Conservation (phyloP, 169 alveolate species). For the Plasmodium gaboni region DNA sequence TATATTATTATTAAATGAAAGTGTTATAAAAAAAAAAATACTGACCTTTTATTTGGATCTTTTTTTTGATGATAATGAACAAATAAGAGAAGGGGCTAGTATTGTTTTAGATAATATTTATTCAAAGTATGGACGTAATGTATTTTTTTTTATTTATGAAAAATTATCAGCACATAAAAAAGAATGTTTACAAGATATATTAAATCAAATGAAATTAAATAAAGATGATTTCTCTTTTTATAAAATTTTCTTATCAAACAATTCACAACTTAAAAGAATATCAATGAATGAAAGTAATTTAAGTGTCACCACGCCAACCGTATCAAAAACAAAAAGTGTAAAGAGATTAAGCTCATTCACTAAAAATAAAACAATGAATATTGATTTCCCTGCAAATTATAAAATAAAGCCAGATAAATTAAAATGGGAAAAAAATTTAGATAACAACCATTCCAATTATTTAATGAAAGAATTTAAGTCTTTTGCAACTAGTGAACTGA, state of each 20-base stretch:
- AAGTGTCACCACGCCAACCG: slow-evolving; percentile 23
- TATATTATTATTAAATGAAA: slow-evolving; percentile 59
- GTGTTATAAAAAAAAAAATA: slow-evolving; percentile 52
- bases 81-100: slow-evolving; percentile 60
- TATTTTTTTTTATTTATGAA: slow-evolving; percentile 58
- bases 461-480: slow-evolving; percentile 63
- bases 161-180: slow-evolving; percentile 64
- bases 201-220: slow-evolving; percentile 63
- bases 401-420: slow-evolving; percentile 61
- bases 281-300: slow-evolving; percentile 47
- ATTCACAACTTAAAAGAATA: slow-evolving; percentile 49
- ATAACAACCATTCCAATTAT: slow-evolving; percentile 43
- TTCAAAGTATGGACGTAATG: slow-evolving; percentile 29
- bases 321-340: slow-evolving; percentile 36
- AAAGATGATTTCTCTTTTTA: slow-evolving; percentile 56
- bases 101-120: slow-evolving; percentile 59
- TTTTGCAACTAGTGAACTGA: slow-evolving; percentile 27
- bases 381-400: slow-evolving; percentile 69
- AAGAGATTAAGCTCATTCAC: slow-evolving; percentile 36
- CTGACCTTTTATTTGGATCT: slow-evolving; percentile 53
- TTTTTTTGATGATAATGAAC: slow-evolving; percentile 60
- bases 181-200: slow-evolving; percentile 67
- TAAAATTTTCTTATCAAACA: slow-evolving; percentile 22
- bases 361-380: slow-evolving; percentile 33
- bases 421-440: slow-evolving; percentile 63